Conservation (phyloP, 2,329 filamentous ascomycete genomes). For the Boeremia lycopersici region DNA sequence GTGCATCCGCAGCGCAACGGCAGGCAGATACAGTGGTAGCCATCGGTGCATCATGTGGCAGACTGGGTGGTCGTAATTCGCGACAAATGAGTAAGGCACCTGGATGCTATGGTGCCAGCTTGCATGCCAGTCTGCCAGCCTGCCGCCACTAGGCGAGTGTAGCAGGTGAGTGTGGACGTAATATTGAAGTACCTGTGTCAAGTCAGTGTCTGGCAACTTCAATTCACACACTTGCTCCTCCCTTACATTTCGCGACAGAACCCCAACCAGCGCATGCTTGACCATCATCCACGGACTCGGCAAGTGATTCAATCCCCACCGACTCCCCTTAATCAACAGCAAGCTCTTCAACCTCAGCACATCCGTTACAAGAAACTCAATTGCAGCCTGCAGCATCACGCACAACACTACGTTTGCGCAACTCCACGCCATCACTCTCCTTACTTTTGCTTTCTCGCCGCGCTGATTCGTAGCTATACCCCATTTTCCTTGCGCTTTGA, state of each 20-base stretch:
- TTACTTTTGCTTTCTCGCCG: constrained; percentile 50
- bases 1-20: constrained; percentile 69
- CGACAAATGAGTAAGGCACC: constrained; percentile 66
- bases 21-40: constrained; percentile 69
- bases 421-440: constrained; percentile 60
- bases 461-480: constrained; percentile 53
- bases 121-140: constrained; percentile 51
- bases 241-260: constrained; percentile 64
- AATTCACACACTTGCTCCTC: neutral
- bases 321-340: constrained; percentile 64
- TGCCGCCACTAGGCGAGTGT: constrained; percentile 55
- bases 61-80: constrained; percentile 72
- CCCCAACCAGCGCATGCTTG: constrained; percentile 59
- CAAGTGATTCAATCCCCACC: constrained; percentile 64
- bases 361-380: constrained; percentile 62
- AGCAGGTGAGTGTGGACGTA: constrained; percentile 74
- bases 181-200: constrained; percentile 67
- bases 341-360: constrained; percentile 61
- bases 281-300: constrained; percentile 67
- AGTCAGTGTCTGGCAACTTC: neutral
- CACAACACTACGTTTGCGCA: constrained; percentile 62
- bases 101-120: constrained; percentile 64
- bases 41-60: constrained; percentile 68
- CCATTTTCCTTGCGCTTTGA: constrained; percentile 70
- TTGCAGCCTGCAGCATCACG: constrained; percentile 58